Evolutionary conservation across 768 basidiomycete genomes (phyloP).

Genomic region (Trametes sanguinea): DNA sequence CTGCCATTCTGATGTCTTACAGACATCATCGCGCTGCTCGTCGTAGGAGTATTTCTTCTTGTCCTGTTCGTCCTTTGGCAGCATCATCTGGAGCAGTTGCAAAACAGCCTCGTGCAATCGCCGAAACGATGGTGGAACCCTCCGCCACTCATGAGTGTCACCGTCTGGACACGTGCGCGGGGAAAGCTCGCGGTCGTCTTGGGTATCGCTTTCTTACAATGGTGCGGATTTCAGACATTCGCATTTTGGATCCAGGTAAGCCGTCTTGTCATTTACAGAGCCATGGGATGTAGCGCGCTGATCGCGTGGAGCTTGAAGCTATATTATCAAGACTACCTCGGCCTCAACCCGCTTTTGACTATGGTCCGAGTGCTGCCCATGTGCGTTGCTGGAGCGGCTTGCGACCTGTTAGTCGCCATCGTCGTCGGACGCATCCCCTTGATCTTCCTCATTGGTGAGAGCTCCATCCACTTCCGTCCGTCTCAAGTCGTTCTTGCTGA

Average conservation of each 20-base stretch:
- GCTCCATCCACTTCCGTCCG: constrained; percentile 68
- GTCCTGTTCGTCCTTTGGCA: constrained; percentile 68
- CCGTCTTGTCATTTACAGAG: too few species aligned
- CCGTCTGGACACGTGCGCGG: constrained; percentile 62
- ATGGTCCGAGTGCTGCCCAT: constrained; percentile 73
- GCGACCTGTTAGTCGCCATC: constrained; percentile 65
- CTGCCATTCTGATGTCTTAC: background rate
- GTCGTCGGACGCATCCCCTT: constrained; percentile 57
- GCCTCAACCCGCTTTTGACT: constrained; percentile 55
- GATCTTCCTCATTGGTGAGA: constrained; percentile 57
- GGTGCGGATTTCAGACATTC: too few species aligned
- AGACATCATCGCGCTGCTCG: constrained; percentile 73
- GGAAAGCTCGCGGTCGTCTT: constrained; percentile 66
- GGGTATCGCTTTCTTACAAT: constrained; percentile 50
- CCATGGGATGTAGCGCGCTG: too few species aligned
- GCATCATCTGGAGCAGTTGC: constrained; percentile 49
- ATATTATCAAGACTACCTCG: constrained; percentile 69
- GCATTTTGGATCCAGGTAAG: too few species aligned
- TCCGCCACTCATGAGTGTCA: constrained; percentile 65
- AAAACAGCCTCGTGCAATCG: constrained; percentile 12
- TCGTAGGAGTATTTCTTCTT: constrained; percentile 62
- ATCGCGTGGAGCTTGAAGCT: constrained; percentile 40
- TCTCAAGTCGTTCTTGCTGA: too few species aligned
- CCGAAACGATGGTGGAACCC: constrained; percentile 37
- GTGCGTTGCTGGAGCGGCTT: constrained; percentile 64